phyloP scores from a whole-genome alignment of 768 basidiomycete species.

The Macrolepiota albuminosa region DNA sequence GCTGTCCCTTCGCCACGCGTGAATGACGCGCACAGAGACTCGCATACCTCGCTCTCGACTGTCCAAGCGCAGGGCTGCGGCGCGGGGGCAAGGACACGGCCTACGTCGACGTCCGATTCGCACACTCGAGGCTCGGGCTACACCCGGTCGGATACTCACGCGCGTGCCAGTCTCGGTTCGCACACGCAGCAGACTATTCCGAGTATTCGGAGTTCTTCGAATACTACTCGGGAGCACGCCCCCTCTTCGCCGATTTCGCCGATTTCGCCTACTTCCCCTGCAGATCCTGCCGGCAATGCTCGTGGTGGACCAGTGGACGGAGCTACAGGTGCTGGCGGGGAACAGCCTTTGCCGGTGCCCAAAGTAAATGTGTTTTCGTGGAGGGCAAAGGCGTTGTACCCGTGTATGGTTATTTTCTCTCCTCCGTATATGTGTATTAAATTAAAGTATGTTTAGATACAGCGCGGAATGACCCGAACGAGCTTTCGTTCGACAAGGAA shows the following conservation, averaged over 20 bases:
- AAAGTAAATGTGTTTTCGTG: background rate
- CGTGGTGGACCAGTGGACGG: background rate
- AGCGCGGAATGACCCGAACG: conserved; percentile 75
- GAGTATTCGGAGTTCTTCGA: background rate
- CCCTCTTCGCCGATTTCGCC: background rate
- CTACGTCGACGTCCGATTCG: background rate
- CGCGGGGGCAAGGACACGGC: background rate
- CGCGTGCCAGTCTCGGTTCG: background rate
- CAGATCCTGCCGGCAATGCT: background rate
- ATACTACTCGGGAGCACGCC: background rate
- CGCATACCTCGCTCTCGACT: background rate
- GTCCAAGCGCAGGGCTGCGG: too few relatives aligned
- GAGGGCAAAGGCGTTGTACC: conserved; percentile 10
- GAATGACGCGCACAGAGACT: too few relatives aligned
- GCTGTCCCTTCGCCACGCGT: background rate
- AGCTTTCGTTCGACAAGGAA: conserved; percentile 81
- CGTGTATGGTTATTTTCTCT: conserved; percentile 2
- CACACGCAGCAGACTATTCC: background rate
- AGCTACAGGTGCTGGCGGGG: background rate
- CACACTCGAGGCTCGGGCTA: background rate
- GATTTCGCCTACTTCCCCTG: background rate
- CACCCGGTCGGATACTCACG: background rate
- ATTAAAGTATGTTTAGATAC: conserved; percentile 43
- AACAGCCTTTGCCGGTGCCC: background rate
- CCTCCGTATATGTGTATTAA: background rate